Conservation (phyloP, 129 eudicot species). For the Artemisia tridentata region DNA sequence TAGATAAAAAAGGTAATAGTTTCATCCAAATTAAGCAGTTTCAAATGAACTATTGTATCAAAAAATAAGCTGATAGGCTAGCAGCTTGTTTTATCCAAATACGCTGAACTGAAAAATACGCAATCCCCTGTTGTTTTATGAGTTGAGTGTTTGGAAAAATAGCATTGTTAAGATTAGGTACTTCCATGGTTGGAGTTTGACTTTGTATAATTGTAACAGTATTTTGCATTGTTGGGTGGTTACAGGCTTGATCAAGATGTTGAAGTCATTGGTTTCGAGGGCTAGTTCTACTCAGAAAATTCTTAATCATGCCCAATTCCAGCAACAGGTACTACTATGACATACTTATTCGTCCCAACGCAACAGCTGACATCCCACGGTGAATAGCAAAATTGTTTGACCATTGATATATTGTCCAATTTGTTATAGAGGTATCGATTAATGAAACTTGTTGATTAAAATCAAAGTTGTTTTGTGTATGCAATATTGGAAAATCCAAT, state of each 20-base stretch:
- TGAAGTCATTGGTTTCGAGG: constrained; percentile 42
- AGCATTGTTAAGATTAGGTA: too few species aligned
- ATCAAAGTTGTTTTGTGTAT: not conserved
- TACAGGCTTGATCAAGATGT: constrained; percentile 33
- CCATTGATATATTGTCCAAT: constrained; percentile 6
- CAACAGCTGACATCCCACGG: too few species aligned
- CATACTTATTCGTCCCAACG: not conserved
- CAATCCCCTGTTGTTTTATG: too few species aligned
- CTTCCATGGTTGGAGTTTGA: too few species aligned
- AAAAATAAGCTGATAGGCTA: too few species aligned
- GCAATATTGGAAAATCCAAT: not conserved
- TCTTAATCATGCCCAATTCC: constrained; percentile 26
- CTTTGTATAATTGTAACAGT: not conserved
- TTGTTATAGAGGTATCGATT: not conserved
- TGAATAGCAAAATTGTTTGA: too few species aligned
- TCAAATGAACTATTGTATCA: too few species aligned
- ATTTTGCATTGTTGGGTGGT: not conserved
- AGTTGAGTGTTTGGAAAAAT: too few species aligned
- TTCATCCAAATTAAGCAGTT: too few species aligned
- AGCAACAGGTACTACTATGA: constrained; percentile 31
- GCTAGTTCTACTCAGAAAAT: constrained; percentile 22
- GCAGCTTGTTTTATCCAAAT: too few species aligned
- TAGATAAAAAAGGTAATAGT: too few species aligned
- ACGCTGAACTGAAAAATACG: too few species aligned
- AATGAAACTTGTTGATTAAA: not conserved